These are phyloP conservation scores for Phaeosphaeria sp. DNA, from an alignment of 2,329 filamentous ascomycete species.

Conservation along the genomic window DNA sequence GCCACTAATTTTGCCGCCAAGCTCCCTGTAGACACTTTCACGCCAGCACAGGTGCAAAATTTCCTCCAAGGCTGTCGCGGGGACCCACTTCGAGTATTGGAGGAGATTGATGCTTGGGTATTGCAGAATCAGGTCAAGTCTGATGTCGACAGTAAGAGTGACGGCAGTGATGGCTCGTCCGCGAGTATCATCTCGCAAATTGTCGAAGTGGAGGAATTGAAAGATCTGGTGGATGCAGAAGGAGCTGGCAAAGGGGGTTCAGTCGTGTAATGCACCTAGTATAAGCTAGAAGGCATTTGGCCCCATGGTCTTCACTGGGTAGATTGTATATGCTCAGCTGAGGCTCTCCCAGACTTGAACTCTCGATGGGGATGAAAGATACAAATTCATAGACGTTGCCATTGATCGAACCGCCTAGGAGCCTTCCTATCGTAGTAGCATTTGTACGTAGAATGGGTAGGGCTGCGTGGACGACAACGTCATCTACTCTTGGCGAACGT, in stretches of 20 bases:
- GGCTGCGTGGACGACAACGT: not conserved
- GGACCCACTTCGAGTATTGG: slow-evolving; percentile 28
- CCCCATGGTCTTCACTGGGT: not conserved
- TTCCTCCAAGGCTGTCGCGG: slow-evolving; percentile 37
- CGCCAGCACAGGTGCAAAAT: slow-evolving; percentile 42
- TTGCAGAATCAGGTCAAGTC: slow-evolving; percentile 9
- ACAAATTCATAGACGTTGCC: not conserved
- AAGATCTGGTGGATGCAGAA: not conserved
- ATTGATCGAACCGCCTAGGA: not conserved
- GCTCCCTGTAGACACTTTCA: slow-evolving; percentile 36
- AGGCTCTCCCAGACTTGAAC: not conserved
- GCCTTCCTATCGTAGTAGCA: not conserved
- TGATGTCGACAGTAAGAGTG: not conserved
- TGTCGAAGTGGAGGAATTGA: not conserved
- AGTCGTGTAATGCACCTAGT: not conserved
- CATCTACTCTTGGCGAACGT: slow-evolving; percentile 11
- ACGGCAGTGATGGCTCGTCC: not conserved
- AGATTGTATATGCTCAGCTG: not conserved
- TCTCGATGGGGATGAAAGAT: not conserved
- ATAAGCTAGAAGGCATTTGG: not conserved
- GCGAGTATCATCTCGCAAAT: slow-evolving; percentile 2
- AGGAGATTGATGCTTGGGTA: slow-evolving; percentile 29
- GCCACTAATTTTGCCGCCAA: slow-evolving; percentile 33
- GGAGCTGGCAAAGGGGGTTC: not conserved
- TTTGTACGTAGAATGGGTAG: no score